Evolutionary conservation across 441 rosid species (phyloP), one percentile per base, ranked within the genome.

Genomic region (Erodium texanum): DNA sequence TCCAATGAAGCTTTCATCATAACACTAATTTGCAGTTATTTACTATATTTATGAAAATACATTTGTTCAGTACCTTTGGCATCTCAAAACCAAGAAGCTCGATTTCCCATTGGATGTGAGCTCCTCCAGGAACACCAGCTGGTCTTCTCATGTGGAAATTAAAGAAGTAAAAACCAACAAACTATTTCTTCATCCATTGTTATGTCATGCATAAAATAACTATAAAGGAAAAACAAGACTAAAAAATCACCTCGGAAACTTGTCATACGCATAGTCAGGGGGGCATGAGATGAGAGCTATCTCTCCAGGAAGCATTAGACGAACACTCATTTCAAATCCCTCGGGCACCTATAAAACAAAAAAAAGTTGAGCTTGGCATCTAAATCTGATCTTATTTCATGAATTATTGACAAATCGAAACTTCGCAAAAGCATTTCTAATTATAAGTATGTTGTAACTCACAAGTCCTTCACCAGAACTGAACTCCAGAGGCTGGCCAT

Each of bases 251-350:
- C 99, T 89, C 2, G 81, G 81, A 74, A 92, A 92, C 73, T 92
- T 87, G 76, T 92, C 99, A 68, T 90, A 95, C 58, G 97, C 99
- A 82, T 90, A 90, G 77, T 90, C 97, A 82, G 98, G 97, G 71
- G 98, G 95, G 71, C 97, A 92, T 54, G 92, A 87, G 79, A 92
- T 95, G 68, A 95, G 92, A 71, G 97, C 89, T 68, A 85, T 64
- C 83, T 95, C 99, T 75, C 92, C 99, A n/a, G 98, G 95, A 38
- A 95, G 80, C 97, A 95, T 95, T 81, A 95, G 72, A 66, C 99
- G 95, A 66, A 90, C 93, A 78, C 86, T 85, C 98, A 90, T 92
- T 79, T 95, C 98, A 79, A 95, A 86, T 76, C 97, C 98, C 82
- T 92, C 98, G 43, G 99, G 97, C 48, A 92, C 98, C 99, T 95